A percentile compares a stretch with the other conserved stretches of the same genome.
These are phyloP conservation scores for Fusarium tjaetaba DNA, from an alignment of 2,329 filamentous ascomycete species.

Conservation along the genomic window DNA sequence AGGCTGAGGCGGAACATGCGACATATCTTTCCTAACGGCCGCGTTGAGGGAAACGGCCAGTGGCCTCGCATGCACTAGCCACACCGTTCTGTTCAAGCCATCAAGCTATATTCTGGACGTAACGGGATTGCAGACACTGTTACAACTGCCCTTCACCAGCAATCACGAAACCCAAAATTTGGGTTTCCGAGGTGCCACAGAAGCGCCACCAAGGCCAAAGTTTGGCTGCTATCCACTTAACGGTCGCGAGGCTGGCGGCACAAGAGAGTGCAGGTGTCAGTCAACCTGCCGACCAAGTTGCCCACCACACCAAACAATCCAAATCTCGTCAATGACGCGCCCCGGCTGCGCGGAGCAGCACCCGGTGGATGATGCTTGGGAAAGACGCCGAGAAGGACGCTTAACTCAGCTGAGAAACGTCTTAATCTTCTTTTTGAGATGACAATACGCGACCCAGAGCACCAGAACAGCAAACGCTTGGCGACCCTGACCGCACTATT, in stretches of 20 bases:
- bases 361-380: conserved; percentile 34
- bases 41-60: conserved; percentile 21
- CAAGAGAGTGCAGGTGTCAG: neutral
- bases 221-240: conserved; percentile 22
- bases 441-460: conserved; percentile 22
- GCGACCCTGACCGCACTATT: conserved; percentile 35
- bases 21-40: conserved; percentile 31
- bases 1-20: conserved; percentile 42
- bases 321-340: conserved; percentile 37
- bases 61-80: conserved; percentile 37
- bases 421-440: conserved; percentile 17
- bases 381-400: conserved; percentile 34
- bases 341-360: conserved; percentile 26
- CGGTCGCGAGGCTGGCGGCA: conserved; percentile 35
- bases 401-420: conserved; percentile 43
- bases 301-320: conserved; percentile 22
- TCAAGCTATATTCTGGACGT: conserved; percentile 2
- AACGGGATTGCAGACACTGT: conserved; percentile 2
- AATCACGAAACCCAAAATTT: conserved; percentile 22
- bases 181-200: conserved; percentile 9
- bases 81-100: conserved; percentile 29
- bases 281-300: neutral
- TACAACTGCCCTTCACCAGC: conserved; percentile 5
- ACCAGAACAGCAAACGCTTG: conserved; percentile 36
- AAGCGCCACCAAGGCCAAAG: conserved; percentile 30